Evolutionary conservation across 345 rosid species (phyloP), one percentile per base, ranked within the genome.

Genomic region (Euphorbia pulcherrima): DNA sequence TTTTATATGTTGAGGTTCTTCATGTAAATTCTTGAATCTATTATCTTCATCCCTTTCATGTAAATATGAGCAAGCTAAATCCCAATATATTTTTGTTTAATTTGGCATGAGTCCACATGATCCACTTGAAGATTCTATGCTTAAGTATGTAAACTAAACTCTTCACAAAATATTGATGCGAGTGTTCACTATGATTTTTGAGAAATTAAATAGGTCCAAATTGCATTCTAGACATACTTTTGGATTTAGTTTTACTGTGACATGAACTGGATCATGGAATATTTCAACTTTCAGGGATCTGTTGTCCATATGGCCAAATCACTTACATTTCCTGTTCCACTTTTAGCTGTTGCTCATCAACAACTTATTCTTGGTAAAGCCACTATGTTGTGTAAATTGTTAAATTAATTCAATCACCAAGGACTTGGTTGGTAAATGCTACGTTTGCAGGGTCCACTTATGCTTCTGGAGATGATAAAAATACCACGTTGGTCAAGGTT

Each of bases 291-390:
- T 76, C 75, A 88, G 98, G 92, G 89, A 26, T 37, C 66, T 69
- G 83, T 85, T 74, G 67, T 85, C 77, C 87, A 85, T 74, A 77
- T 71, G 81, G 96, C 97, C 77, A 93, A 90, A 74, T 78, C 75
- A 13, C 86, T 89, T 54, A 65, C 79, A 60, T 93, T 93, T 79
- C 96, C 97, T 76, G 83, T 86, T 77, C 96, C 90, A 24, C 89
- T 93, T 71, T 74, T 84, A 73, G 86, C 96, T 27, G 81, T 82
- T 82, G 90, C 94, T 67, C 84, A 87, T 76, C 96, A 88, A 75
- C 97, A 88, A 70, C 82, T 93, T 62, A 79, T 86, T 75, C 84
- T 78, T 54, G 97, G 98, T 92, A 88, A 68, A 60, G 65, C 20
- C 5, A 52, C 67, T 40, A 27, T 47, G 16, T 3, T 53, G 21